Evolutionary conservation across 495 filamentous ascomycete genomes (phyloP), one percentile per base, ranked within the genome.

Genomic region (Podospora tetraspora): DNA sequence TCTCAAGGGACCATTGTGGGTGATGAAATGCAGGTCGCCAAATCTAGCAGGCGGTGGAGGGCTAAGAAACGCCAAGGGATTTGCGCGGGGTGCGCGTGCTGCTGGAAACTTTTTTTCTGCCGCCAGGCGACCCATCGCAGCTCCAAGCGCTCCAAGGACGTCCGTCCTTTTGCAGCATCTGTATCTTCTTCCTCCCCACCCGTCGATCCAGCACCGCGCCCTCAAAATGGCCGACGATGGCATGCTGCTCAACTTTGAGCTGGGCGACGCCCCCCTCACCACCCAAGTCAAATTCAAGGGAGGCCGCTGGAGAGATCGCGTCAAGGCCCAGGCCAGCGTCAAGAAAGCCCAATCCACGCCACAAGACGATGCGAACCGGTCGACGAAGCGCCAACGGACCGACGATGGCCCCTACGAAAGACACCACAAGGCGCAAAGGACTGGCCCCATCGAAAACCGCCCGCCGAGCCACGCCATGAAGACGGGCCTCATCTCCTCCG

Each of bases 161-260:
- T 52, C 34, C 13, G 34, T 43, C 34, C 34, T 43, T 43, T 52
- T 12, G 43, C 43, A 52, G 19, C 43, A n/a, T 52, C 43, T n/a
- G 7, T 8, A 52, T 52, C 2, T 19, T 43, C 37, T 16, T 8
- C 43, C 43, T 13, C 32, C 32, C 11, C 32, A 34, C 19, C 34
- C 22, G 34, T n/a, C 57, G 21, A 22, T 23, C 23, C 52, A 7
- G 30, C 23, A 37, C 68, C 57, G n/a, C 43, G 10, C 52, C 63
- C 13, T 32, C 57, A 73, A 69, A 62, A 97, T 97, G 94, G 92
- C 92, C 23, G 93, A 97, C 81, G 91, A 96, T 89, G 93, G 92
- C 62, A 90, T 99, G 87, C 86, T 97, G 61, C 83, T 97, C 77
- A 98, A 99, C 76, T 97, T 97, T 75, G 85, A 90, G 65, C 81